Evolutionary conservation across 371 early-diverging fungal species (phyloP), one percentile per base, ranked within the genome.

Genomic region (Syncephalastrum sp.): DNA sequence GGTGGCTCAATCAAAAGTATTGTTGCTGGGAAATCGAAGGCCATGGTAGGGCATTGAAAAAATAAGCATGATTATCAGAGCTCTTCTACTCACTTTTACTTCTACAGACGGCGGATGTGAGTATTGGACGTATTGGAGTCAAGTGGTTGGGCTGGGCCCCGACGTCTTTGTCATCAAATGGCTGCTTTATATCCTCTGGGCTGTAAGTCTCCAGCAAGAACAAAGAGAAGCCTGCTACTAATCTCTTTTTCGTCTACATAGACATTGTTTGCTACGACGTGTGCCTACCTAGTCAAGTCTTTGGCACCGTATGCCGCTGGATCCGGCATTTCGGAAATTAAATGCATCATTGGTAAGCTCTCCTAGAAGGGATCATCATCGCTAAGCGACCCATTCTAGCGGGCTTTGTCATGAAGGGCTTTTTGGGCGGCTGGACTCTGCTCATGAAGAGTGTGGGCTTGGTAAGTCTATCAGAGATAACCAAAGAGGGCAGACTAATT

Each of bases 1-100:
- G 95, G 90, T 97, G 95, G 89, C 69, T 97, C 44, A 95, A 92
- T 69, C 86, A 90, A 64, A 92, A 94, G 69, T 97, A 97, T 73
- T 97, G 98, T 72, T 97, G 98, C 68, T 95, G 94, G 94, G 86
- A 87, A 54, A 77, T 86, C 12, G 84, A 78, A 68, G 69, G 74
- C 38, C 66, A 74, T 68, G 77, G 82, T 83, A 63, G 45, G 55
- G 38, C 15, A 27, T 38, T n/a, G 21, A 46, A 24, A n/a, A 46
- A 24, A n/a, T 6, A 42, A 10, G 24, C 47, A 19, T 12, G 17
- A 5, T 53, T 50, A 56, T 50, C 33, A 41, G 4, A 16, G 17
- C 21, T 38, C 13, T 17, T 48, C 54, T 16, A 42, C 41, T 44
- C 33, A 21, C 12, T 27, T 27, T 3, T 7, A 3, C 27, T 27